phyloP scores from a whole-genome alignment of 345 rosid genomes.

The Hibiscus tridactylites region DNA sequence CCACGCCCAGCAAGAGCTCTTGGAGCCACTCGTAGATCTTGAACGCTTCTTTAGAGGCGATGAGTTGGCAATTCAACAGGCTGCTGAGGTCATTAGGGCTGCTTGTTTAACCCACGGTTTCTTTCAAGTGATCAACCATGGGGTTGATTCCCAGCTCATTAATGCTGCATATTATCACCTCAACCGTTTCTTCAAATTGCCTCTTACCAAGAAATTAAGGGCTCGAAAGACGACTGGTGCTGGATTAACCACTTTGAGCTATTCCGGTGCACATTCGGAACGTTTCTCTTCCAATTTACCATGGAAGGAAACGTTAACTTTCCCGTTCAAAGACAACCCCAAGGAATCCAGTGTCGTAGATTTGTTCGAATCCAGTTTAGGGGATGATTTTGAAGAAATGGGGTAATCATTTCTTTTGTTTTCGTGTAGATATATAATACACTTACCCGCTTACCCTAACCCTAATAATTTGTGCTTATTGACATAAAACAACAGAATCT shows the following conservation, averaged over 20 bases:
- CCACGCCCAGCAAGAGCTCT: slow-evolving; percentile 27
- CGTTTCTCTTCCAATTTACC: slow-evolving; percentile 47
- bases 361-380: slow-evolving; percentile 36
- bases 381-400: slow-evolving; percentile 31
- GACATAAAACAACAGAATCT: background rate
- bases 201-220: slow-evolving; percentile 21
- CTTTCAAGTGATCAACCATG: slow-evolving; percentile 62
- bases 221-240: slow-evolving; percentile 8
- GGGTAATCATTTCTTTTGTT: slow-evolving; percentile 28
- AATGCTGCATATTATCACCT: slow-evolving; percentile 20
- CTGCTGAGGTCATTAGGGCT: slow-evolving; percentile 22
- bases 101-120: slow-evolving; percentile 58
- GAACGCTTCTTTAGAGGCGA: slow-evolving; percentile 36
- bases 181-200: slow-evolving; percentile 30
- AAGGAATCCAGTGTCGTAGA: slow-evolving; percentile 18
- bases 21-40: slow-evolving; percentile 42
- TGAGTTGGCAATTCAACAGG: slow-evolving; percentile 18
- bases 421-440: too few species aligned
- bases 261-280: slow-evolving; percentile 36
- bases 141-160: slow-evolving; percentile 33
- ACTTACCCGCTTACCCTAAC: background rate
- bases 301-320: slow-evolving; percentile 63
- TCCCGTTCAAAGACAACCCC: slow-evolving; percentile 13
- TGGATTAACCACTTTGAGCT: slow-evolving; percentile 29
- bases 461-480: background rate